Evolutionary conservation across 306 rosid genomes (phyloP), one percentile per base, ranked within the genome.

Genomic region (Casuarina cunninghamiana): DNA sequence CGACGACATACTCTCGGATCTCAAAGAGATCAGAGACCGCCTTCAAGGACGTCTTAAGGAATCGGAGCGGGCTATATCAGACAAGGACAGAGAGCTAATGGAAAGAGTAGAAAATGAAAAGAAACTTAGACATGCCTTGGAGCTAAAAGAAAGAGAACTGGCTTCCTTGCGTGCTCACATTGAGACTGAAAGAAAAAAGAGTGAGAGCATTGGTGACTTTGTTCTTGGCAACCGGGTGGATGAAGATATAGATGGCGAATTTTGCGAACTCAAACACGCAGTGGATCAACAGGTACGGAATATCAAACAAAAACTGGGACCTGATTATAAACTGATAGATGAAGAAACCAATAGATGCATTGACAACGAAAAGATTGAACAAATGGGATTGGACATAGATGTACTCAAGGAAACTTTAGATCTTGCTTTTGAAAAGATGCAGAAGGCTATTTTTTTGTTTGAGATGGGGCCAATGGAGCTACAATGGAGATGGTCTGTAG

Each of bases 321-420:
- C 88, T 53, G 87, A 84, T 51, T 53, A 61, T 69, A n/a, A 35
- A 46, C 44, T 58, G 19, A 26, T 65, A 44, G 86, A 66, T 38
- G 83, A 76, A 69, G 80, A 62, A 44, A 71, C 74, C 62, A 72
- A 55, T 17, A 77, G n/a, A 49, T 90, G 84, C 3, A 72, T 84
- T 76, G 92, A 83, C 43, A 82, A 55, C 13, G 72, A 74, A 72
- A 89, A 84, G 83, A 74, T 90, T 72, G 97, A 93, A 63, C 90
- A 89, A 81, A 86, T 95, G 91, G 97, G 92, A 19, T 89, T 90
- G 0, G 99, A 95, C 54, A 90, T 95, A 35, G 97, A 90, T 60
- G 72, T 85, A 37, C 65, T 95, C 79, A 95, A 93, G 82, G 84
- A 95, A 58, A 88, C 97, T 32, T 72, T 95, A 80, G 96, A 92